Conservation (phyloP, 805 yeast genomes). For the Priceomyces castillae region DNA sequence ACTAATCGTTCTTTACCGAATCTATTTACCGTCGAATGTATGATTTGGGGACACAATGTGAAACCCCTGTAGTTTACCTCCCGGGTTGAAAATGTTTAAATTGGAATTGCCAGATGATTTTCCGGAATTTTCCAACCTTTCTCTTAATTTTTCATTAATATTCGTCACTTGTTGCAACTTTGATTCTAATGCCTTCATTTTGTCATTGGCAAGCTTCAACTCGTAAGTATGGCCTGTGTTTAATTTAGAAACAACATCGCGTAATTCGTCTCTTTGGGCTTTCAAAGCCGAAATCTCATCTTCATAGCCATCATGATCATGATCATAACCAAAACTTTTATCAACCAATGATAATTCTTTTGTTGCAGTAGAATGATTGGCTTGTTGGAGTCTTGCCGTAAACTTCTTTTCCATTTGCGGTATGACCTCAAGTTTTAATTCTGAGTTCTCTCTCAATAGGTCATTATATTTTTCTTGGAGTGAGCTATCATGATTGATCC, state of each 20-base stretch:
- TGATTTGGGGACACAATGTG: constrained; percentile 35
- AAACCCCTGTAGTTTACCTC: constrained; percentile 41
- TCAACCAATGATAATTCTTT: constrained; percentile 9
- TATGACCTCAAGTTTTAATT: constrained; percentile 40
- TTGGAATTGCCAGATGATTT: constrained; percentile 2
- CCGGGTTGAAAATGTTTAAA: constrained; percentile 11
- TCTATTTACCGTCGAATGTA: constrained; percentile 18
- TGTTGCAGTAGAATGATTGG: background rate
- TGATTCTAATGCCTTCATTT: constrained; percentile 29
- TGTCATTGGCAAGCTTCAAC: constrained; percentile 33
- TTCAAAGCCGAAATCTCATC: constrained; percentile 23
- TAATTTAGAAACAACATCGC: constrained; percentile 38
- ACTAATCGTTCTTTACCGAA: too few species aligned
- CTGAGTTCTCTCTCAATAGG: constrained; percentile 37
- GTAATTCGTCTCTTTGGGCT: constrained; percentile 39
- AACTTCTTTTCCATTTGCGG: constrained; percentile 44
- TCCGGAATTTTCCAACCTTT: constrained; percentile 14
- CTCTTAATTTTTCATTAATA: constrained; percentile 35
- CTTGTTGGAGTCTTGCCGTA: constrained; percentile 1
- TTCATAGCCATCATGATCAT: constrained; percentile 13
- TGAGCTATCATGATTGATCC: constrained; percentile 24
- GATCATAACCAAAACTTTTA: background rate
- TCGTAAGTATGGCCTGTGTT: constrained; percentile 36
- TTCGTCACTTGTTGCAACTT: constrained; percentile 27
- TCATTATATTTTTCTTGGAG: constrained; percentile 40